These are phyloP conservation scores for Verticillium klebahnii DNA, from an alignment of 2,329 filamentous ascomycete species.

Conservation along the genomic window DNA sequence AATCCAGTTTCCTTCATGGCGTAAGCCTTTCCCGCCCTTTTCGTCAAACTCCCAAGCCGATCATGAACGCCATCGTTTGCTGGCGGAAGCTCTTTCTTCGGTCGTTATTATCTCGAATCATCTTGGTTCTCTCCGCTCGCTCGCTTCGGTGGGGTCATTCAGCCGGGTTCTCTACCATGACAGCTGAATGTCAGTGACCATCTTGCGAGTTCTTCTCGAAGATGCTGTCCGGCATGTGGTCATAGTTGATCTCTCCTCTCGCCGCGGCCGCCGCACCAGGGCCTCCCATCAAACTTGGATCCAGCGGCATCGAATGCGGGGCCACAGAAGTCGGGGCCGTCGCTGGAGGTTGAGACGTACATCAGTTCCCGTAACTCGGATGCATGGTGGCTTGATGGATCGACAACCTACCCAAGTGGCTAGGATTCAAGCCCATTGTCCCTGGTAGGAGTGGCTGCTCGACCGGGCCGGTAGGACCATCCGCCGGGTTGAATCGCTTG, in stretches of 20 bases:
- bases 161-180: background rate
- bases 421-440: background rate
- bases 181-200: background rate
- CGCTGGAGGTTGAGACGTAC: background rate
- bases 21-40: background rate
- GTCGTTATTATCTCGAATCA: no score
- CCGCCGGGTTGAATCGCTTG: slow-evolving; percentile 14
- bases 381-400: background rate
- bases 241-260: slow-evolving; percentile 24
- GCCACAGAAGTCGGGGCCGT: background rate
- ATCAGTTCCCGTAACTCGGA: background rate
- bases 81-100: background rate
- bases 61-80: background rate
- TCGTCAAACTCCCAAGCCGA: background rate
- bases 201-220: slow-evolving; percentile 14
- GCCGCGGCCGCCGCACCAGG: slow-evolving; percentile 15
- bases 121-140: no score
- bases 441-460: background rate
- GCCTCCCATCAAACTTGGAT: slow-evolving; percentile 4
- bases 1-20: background rate
- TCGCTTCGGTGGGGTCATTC: background rate
- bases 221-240: slow-evolving; percentile 31
- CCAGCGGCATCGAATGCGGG: slow-evolving; percentile 2
- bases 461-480: background rate
- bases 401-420: background rate